Percentiles rank a stretch among this genome's conserved stretches.
phyloP scores from a whole-genome alignment of 352 stramenopile genomes.

The Pythium coloratum region DNA sequence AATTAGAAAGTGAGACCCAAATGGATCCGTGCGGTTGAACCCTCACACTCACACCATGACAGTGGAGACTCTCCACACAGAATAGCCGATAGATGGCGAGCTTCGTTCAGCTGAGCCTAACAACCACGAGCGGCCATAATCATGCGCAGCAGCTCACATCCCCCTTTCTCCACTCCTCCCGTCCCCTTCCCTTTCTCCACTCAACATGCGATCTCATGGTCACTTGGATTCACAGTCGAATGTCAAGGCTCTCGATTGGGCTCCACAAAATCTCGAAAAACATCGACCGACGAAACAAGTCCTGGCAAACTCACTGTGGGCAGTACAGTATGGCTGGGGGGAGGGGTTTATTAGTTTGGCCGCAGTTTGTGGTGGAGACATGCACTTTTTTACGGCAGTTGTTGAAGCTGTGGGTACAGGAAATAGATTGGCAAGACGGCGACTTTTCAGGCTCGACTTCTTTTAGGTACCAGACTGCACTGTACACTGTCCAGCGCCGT shows the following conservation, averaged over 20 bases:
- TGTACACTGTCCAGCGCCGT: no score
- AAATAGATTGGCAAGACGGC: background rate
- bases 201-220: slow-evolving; percentile 6
- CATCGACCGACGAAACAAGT: background rate
- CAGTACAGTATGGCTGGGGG: background rate
- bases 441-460: background rate
- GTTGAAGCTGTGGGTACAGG: background rate
- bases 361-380: background rate
- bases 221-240: background rate
- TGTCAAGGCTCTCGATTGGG: background rate
- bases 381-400: background rate
- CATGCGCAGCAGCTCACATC: background rate
- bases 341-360: background rate
- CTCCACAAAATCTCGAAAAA: background rate
- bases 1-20: slow-evolving; percentile 23
- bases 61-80: background rate
- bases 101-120: background rate
- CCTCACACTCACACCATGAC: background rate
- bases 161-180: slow-evolving; percentile 2
- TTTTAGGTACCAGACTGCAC: no score
- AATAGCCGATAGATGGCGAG: background rate
- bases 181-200: background rate
- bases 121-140: background rate
- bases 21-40: background rate
- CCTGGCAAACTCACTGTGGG: background rate